phyloP scores from a whole-genome alignment of 768 basidiomycete genomes.

The Suillus subluteus region DNA sequence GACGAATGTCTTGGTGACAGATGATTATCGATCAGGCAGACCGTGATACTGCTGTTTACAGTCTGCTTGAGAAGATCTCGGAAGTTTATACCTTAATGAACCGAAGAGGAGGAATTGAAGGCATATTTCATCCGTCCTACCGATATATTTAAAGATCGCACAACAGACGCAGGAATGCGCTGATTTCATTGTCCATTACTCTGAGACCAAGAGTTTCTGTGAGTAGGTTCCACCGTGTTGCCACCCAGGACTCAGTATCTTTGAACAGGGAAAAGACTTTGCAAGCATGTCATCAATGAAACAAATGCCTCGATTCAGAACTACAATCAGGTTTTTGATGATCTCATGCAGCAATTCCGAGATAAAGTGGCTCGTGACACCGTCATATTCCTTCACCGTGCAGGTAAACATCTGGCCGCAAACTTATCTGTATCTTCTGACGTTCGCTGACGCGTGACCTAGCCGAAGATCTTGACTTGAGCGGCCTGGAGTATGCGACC shows the following conservation, averaged over 20 bases:
- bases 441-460: background rate
- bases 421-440: background rate
- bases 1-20: background rate
- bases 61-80: conserved; percentile 11
- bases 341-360: conserved; percentile 14
- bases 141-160: conserved; percentile 6
- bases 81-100: conserved; percentile 13
- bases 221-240: background rate
- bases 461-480: conserved; percentile 6
- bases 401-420: background rate
- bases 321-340: conserved; percentile 10
- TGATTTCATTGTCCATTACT: conserved; percentile 14
- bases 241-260: background rate
- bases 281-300: conserved; percentile 2
- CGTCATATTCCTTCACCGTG: background rate
- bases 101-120: background rate
- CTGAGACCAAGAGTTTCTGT: conserved; percentile 17
- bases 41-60: conserved; percentile 7
- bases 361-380: conserved; percentile 12
- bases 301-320: background rate
- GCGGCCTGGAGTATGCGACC: conserved; percentile 3
- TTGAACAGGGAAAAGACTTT: conserved; percentile 1
- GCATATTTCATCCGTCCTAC: conserved; percentile 6
- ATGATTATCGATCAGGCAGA: conserved; percentile 8
- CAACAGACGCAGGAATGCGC: conserved; percentile 14